A percentile compares a stretch with the other conserved stretches of the same genome.
Evolutionary conservation across 2,329 filamentous ascomycete species (phyloP).

Genomic region (Zasmidium citrigriseum): DNA sequence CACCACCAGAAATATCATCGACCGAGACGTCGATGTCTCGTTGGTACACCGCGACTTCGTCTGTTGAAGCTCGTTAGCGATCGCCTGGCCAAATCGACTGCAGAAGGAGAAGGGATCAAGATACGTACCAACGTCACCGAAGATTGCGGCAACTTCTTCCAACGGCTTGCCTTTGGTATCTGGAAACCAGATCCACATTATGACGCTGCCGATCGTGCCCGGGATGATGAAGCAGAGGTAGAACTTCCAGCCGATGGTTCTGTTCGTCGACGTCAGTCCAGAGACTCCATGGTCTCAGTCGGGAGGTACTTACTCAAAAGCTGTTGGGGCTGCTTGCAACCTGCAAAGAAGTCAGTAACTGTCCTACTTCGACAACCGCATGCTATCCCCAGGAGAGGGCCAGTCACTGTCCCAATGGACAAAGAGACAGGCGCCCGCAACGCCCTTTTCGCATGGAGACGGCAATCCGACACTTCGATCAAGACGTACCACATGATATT

Average conservation of each 20-base stretch:
- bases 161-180: slow-evolving; percentile 22
- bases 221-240: slow-evolving; percentile 23
- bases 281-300: no score
- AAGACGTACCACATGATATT: slow-evolving; percentile 29
- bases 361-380: no score
- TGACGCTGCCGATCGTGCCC: slow-evolving; percentile 15
- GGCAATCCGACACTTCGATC: no score
- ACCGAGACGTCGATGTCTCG: neutral
- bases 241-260: slow-evolving; percentile 20
- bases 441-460: no score
- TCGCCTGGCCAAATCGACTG: neutral
- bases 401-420: no score
- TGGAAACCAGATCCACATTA: slow-evolving; percentile 20
- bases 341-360: no score
- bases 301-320: neutral
- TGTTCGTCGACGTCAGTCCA: no score
- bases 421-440: no score
- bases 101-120: no score
- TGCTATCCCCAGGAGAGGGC: no score
- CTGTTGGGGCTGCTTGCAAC: slow-evolving; percentile 21
- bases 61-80: neutral
- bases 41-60: slow-evolving; percentile 3
- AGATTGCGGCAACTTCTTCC: slow-evolving; percentile 23
- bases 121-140: slow-evolving; percentile 14
- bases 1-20: neutral